Evolutionary conservation across 768 basidiomycete species (phyloP), one percentile per base, ranked within the genome.

Genomic region (Cytidiella melzeri): DNA sequence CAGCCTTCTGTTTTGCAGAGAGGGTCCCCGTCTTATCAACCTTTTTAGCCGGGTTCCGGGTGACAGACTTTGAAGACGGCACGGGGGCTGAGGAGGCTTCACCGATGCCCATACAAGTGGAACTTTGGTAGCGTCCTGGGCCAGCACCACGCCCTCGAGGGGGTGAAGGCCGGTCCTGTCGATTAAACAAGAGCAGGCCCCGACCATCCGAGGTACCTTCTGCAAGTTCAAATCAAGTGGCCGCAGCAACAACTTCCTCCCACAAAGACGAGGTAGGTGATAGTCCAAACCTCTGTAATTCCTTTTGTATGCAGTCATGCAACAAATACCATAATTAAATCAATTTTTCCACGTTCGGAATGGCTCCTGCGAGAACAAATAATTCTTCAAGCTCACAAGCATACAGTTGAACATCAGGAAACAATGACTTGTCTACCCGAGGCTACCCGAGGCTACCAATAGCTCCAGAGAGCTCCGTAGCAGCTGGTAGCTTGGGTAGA

Each of bases 311-410:
- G 13, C 54, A 37, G 0, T 41, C 19, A 1, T 53, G 43, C 0
- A 70, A 47, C 0, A 71, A 67, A 3, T 61, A 55, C 70, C 69
- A 76, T 0, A 75, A 53, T 10, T 61, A 57, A 7, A 63, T 54
- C 0, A 70, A 64, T 6, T 56, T 38, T 11, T 71, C 66, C 0
- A 53, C 48, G 3, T 67, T 51, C 3, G 62, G 57, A 0, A 57
- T 52, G 3, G 57, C 39, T n/a, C n/a, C n/a, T n/a, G n/a, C n/a
- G n/a, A n/a, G n/a, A n/a, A n/a, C n/a, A n/a, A n/a, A n/a, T n/a
- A n/a, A n/a, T n/a, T n/a, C n/a, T n/a, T 0, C 70, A 70, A 7
- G 71, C 65, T 47, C 68, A 65, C 10, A 59, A 57, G 50, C 56
- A 69, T 0, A 72, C 30, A 12, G 64, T 67, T 61, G 0, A 74